Evolutionary conservation across 2,329 filamentous ascomycete genomes (phyloP), one percentile per base, ranked within the genome.

Genomic region (Dichotomopilus funicola): DNA sequence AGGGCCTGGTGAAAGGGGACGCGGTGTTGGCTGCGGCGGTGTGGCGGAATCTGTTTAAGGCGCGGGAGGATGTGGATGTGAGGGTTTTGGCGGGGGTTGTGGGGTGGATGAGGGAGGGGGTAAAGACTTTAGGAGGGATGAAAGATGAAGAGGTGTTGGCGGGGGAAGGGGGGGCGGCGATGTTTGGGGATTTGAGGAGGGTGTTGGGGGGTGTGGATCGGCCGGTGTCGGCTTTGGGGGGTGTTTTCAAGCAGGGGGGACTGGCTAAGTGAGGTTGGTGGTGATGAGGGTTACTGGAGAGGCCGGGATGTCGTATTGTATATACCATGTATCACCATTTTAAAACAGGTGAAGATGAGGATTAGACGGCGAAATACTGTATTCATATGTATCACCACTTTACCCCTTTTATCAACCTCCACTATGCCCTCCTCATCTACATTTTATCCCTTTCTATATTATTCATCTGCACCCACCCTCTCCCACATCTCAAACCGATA

Each of bases 41-140:
- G 48, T 99, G 94, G 94, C 81, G 94, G 66, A 97, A 97, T 71
- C 68, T 99, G 54, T 95, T 90, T 78, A 91, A 92, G 74, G 89
- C 82, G 27, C 65, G 69, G 40, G 71, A 73, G 48, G 76, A 80
- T 57, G 72, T 75, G 12, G 79, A 83, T 60, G 70, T 76, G 38
- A 70, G 78, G 51, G 64, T 69, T 34, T 68, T 83, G 49, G 76
- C 79, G 2, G 78, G 78, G 50, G 72, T 82, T 47, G 80, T 83
- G 27, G 75, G 74, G 36, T 83, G 78, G 78, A 79, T 83, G 72
- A 72, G 81, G 43, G 70, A 71, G 19, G 71, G 71, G 33, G 62
- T 82, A 46, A 70, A 69, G 57, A 70, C 73, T 55, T 69, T 83
- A 48, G 80, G 82, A 65, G 71, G 71, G 59, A 73, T 75, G 58